Evolutionary conservation across 257 asterid genomes (phyloP).

Genomic region (Oldenlandia corymbosa): DNA sequence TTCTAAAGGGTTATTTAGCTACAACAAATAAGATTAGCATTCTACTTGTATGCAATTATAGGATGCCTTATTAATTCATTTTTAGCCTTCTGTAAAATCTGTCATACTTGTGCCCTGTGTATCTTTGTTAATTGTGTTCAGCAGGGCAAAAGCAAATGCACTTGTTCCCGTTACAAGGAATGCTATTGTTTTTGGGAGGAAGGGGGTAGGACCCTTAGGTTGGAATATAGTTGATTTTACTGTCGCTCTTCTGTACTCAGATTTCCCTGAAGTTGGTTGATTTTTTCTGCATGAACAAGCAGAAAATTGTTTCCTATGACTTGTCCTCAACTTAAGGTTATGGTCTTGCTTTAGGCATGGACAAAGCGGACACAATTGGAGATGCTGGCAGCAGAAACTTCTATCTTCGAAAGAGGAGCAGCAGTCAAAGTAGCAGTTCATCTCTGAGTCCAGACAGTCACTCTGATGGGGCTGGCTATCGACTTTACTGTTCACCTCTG

Average conservation of each 20-base stretch:
- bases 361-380: slow-evolving; percentile 57
- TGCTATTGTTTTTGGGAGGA: too few relatives aligned
- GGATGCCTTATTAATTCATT: neutral
- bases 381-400: slow-evolving; percentile 62
- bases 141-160: neutral
- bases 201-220: too few relatives aligned
- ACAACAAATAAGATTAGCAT: too few relatives aligned
- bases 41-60: neutral
- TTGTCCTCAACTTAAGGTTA: neutral
- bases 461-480: neutral
- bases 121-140: neutral
- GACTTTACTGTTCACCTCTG: slow-evolving; percentile 2
- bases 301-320: neutral
- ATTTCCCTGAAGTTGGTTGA: too few relatives aligned
- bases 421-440: slow-evolving; percentile 11
- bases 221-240: too few relatives aligned
- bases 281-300: neutral
- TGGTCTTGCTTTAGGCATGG: slow-evolving; percentile 41
- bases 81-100: neutral
- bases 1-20: too few relatives aligned
- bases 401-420: slow-evolving; percentile 45
- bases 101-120: neutral
- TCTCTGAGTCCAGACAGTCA: slow-evolving; percentile 12
- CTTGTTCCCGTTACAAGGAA: too few relatives aligned
- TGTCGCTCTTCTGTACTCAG: too few relatives aligned